phyloP scores from a whole-genome alignment of 441 rosid species.

The Erodium trifolium region DNA sequence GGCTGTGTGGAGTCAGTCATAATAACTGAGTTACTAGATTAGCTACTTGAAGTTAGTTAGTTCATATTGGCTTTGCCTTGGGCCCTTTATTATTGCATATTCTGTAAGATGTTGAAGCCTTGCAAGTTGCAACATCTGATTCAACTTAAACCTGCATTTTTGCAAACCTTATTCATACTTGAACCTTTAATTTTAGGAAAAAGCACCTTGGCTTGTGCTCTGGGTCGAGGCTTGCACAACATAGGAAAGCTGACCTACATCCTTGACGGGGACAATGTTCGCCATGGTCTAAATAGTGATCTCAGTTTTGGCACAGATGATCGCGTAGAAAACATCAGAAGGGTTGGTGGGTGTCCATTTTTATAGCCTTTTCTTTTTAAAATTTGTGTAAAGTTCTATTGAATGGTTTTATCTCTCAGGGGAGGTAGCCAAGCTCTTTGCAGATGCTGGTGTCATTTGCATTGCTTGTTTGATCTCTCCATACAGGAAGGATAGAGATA shows the following conservation, averaged over 20 bases:
- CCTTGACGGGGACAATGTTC: constrained; percentile 70
- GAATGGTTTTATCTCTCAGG: constrained; percentile 28
- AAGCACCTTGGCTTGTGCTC: constrained; percentile 65
- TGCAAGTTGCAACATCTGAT: no score
- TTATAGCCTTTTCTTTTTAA: not conserved
- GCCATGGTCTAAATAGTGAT: constrained; percentile 62
- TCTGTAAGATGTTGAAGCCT: no score
- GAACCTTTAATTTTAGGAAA: constrained; percentile 35
- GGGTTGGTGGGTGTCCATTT: constrained; percentile 37
- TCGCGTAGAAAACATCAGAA: constrained; percentile 59
- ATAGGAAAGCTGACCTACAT: constrained; percentile 57
- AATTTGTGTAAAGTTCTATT: not conserved
- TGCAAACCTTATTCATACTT: not conserved
- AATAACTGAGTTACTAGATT: no score
- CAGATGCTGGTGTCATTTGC: constrained; percentile 63
- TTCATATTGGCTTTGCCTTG: no score
- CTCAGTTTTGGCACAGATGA: constrained; percentile 61
- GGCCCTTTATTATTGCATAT: no score
- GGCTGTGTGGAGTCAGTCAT: no score
- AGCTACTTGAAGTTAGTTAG: not conserved
- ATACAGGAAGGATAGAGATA: constrained; percentile 48
- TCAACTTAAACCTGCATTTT: no score
- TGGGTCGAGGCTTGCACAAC: constrained; percentile 39
- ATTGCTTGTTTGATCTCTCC: constrained; percentile 70
- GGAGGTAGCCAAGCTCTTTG: constrained; percentile 67